Evolutionary conservation across 306 rosid genomes (phyloP).

Genomic region (Alnus glutinosa): DNA sequence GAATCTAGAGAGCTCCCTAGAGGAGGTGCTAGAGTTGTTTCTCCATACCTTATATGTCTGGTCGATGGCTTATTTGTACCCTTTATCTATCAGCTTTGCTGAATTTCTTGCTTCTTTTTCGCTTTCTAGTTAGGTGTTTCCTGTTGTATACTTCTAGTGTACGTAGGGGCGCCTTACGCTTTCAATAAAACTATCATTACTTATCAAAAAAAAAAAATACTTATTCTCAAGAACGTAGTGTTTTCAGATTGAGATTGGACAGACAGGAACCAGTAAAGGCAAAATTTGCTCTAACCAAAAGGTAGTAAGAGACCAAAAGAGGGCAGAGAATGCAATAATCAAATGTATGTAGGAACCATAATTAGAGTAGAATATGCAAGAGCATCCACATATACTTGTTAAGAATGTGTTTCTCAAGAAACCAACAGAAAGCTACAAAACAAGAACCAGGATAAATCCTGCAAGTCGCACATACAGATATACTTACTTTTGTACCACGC

Average conservation of each 20-base stretch:
- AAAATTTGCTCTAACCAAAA: neutral
- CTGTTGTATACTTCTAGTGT: too few species aligned
- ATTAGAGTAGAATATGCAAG: neutral
- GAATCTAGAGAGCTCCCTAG: too few species aligned
- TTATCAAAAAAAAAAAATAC: too few species aligned
- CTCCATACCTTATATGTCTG: too few species aligned
- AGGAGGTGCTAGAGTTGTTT: too few species aligned
- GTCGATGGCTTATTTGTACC: too few species aligned
- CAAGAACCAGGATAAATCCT: neutral
- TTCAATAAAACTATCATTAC: too few species aligned
- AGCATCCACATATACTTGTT: neutral
- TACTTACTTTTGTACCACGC: constrained; percentile 93
- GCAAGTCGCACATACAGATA: neutral
- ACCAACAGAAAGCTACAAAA: neutral
- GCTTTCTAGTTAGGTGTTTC: too few species aligned
- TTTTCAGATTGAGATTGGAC: neutral
- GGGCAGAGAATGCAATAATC: neutral
- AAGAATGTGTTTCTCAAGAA: neutral
- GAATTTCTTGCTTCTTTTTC: too few species aligned
- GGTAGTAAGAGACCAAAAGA: neutral
- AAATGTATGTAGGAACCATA: neutral
- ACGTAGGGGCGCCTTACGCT: too few species aligned
- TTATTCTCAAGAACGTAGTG: neutral
- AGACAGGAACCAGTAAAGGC: neutral
- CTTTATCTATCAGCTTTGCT: too few species aligned